A percentile compares a stretch with the other conserved stretches of the same genome.
These are phyloP conservation scores for Cystobasidium slooffiae DNA, from an alignment of 1,284 basidiomycete species.

Conservation along the genomic window DNA sequence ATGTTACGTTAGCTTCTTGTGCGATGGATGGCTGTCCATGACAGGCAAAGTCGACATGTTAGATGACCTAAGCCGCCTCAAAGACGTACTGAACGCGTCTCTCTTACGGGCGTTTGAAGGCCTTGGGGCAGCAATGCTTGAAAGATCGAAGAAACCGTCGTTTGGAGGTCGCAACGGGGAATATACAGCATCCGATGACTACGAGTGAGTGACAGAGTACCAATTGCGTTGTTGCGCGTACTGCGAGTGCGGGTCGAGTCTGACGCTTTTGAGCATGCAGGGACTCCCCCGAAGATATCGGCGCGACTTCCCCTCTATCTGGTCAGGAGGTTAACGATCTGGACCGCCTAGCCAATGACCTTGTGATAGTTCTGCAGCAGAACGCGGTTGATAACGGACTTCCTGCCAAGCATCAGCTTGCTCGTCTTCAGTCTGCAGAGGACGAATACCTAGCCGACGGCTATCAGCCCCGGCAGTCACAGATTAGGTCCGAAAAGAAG, in stretches of 20 bases:
- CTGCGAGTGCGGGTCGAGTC: not conserved
- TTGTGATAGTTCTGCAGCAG: slow-evolving; percentile 47
- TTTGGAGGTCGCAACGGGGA: not conserved
- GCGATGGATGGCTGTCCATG: slow-evolving; percentile 89
- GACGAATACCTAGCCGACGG: slow-evolving; percentile 16
- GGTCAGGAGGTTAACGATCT: slow-evolving; percentile 48
- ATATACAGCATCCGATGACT: slow-evolving; percentile 39
- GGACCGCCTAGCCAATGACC: slow-evolving; percentile 46
- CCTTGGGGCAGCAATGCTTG: slow-evolving; percentile 58
- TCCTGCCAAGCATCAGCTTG: not conserved
- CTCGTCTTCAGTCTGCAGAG: not conserved
- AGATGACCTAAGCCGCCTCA: slow-evolving; percentile 83
- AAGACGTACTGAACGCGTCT: slow-evolving; percentile 77
- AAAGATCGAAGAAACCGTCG: not conserved
- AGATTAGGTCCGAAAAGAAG: not conserved
- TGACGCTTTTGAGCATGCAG: not conserved
- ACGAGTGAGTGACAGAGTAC: slow-evolving; percentile 47
- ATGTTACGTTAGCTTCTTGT: slow-evolving; percentile 61
- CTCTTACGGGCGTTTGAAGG: slow-evolving; percentile 93
- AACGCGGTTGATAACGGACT: slow-evolving; percentile 36
- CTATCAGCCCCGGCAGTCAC: not conserved
- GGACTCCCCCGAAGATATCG: slow-evolving; percentile 1
- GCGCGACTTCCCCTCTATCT: slow-evolving; percentile 38
- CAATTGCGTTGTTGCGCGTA: slow-evolving; percentile 8
- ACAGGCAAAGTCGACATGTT: slow-evolving; percentile 74